Percentiles rank a stretch among this genome's conserved stretches.
Evolutionary conservation across 345 rosid genomes (phyloP).

Genomic region (Euphorbia peplus): DNA sequence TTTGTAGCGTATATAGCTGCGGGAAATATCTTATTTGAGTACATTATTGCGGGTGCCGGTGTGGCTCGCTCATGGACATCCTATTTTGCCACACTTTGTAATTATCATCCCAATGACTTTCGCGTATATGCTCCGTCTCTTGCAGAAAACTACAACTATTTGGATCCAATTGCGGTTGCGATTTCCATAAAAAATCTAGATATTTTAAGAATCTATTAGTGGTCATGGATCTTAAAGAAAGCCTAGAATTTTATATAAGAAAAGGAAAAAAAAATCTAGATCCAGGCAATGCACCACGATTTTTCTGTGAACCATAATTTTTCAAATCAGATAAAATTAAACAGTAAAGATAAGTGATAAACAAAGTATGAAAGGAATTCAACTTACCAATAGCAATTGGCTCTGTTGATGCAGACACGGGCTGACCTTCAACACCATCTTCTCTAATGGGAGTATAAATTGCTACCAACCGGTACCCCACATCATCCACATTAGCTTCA

Average conservation of each 20-base stretch:
- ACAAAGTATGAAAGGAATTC: background rate
- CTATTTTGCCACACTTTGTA: constrained; percentile 26
- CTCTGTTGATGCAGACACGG: constrained; percentile 94
- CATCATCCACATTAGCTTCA: constrained; percentile 99
- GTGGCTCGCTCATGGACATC: constrained; percentile 30
- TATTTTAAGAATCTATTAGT: background rate
- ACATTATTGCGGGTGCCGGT: constrained; percentile 20
- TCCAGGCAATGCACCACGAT: background rate
- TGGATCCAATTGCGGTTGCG: constrained; percentile 21
- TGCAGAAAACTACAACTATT: constrained; percentile 15
- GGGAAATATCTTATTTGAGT: constrained; percentile 26
- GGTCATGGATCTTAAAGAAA: background rate
- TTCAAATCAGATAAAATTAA: background rate
- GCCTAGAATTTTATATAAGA: background rate
- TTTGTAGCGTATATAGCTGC: constrained; percentile 28
- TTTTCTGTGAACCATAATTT: background rate
- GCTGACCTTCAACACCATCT: constrained; percentile 94
- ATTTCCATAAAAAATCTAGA: constrained; percentile 9
- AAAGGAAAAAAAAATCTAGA: background rate
- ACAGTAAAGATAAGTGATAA: background rate
- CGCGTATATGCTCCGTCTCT: constrained; percentile 15
- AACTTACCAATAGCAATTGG: constrained; percentile 80
- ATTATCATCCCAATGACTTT: constrained; percentile 14
- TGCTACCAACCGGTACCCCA: constrained; percentile 89
- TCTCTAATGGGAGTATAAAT: constrained; percentile 84